Evolutionary conservation across 345 rosid species (phyloP).

Genomic region (Limnanthes douglasii): DNA sequence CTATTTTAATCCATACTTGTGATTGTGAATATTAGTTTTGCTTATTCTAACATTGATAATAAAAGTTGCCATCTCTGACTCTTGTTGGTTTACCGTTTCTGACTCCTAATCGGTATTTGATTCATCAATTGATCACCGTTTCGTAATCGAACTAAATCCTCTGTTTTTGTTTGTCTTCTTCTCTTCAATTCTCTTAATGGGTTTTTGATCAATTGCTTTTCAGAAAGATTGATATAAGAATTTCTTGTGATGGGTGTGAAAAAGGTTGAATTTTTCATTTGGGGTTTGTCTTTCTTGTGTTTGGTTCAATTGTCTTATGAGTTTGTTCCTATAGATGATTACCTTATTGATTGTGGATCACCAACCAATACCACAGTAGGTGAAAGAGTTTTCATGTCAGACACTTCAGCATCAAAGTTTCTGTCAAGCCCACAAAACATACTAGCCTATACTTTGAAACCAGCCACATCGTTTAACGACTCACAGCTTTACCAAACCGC

Average conservation of each 20-base stretch:
- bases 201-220: too few species aligned
- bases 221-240: too few species aligned
- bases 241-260: conserved; percentile 23
- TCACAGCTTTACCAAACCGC: conserved; percentile 64
- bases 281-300: conserved; percentile 25
- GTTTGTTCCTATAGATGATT: conserved; percentile 48
- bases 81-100: too few species aligned
- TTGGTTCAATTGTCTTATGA: conserved; percentile 30
- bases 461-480: conserved; percentile 21
- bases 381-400: conserved; percentile 49
- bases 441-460: conserved; percentile 23
- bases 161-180: too few species aligned
- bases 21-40: too few species aligned
- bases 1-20: too few species aligned
- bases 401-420: conserved; percentile 30
- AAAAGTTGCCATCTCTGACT: too few species aligned
- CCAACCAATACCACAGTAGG: conserved; percentile 30
- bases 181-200: too few species aligned
- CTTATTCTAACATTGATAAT: too few species aligned
- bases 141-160: too few species aligned
- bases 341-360: conserved; percentile 80
- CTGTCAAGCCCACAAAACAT: conserved; percentile 28
- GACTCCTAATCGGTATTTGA: too few species aligned
- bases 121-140: too few species aligned
- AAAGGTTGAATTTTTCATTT: conserved; percentile 16